phyloP scores from a whole-genome alignment of 2,329 filamentous ascomycete species.

The Lachnellula hyalina region DNA sequence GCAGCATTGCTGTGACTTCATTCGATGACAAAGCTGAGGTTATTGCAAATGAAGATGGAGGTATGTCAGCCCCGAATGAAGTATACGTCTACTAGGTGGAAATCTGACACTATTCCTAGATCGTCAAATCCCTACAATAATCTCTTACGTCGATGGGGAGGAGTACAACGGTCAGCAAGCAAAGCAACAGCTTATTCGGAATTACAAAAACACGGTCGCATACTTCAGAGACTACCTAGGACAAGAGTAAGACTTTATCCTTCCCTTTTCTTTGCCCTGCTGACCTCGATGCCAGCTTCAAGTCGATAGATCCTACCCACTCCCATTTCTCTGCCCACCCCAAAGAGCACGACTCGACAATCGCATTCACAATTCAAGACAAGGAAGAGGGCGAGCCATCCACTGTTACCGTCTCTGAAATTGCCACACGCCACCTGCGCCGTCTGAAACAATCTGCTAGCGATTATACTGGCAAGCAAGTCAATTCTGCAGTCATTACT shows the following conservation, averaged over 20 bases:
- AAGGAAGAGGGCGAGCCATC: slow-evolving; percentile 60
- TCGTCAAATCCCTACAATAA: slow-evolving; percentile 89
- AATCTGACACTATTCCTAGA: slow-evolving; percentile 46
- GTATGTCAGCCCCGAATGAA: slow-evolving; percentile 43
- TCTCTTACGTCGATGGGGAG: slow-evolving; percentile 93
- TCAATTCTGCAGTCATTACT: slow-evolving; percentile 91
- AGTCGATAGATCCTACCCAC: slow-evolving; percentile 92
- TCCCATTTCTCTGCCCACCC: slow-evolving; percentile 93
- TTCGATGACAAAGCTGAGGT: slow-evolving; percentile 93
- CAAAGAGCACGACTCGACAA: slow-evolving; percentile 61
- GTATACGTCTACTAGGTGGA: neutral
- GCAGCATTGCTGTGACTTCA: slow-evolving; percentile 91
- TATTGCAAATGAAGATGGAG: slow-evolving; percentile 98
- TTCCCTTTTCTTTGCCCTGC: slow-evolving; percentile 3
- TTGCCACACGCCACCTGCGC: slow-evolving; percentile 77
- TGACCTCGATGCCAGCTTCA: slow-evolving; percentile 55
- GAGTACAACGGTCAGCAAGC: slow-evolving; percentile 96
- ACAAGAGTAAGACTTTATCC: slow-evolving; percentile 63
- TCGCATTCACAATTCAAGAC: slow-evolving; percentile 82
- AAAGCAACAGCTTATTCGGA: slow-evolving; percentile 88
- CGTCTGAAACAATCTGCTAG: slow-evolving; percentile 78
- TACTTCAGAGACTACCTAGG: slow-evolving; percentile 96
- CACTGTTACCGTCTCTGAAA: slow-evolving; percentile 70
- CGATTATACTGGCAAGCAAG: slow-evolving; percentile 86
- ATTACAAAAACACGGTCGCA: slow-evolving; percentile 86